Evolutionary conservation across 257 asterid genomes (phyloP).

Genomic region (Verbascum thapsus): DNA sequence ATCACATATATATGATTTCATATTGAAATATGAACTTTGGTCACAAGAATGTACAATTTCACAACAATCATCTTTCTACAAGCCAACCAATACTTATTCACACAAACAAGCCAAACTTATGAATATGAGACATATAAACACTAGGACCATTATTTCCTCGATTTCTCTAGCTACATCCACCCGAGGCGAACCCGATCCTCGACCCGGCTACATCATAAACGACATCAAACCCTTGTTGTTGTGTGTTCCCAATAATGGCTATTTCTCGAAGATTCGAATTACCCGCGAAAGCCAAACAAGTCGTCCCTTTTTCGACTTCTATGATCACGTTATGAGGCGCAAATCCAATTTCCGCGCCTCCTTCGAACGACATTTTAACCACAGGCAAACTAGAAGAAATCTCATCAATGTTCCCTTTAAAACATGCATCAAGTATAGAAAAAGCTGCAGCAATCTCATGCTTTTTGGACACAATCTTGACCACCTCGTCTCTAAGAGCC

Average conservation of each 20-base stretch:
- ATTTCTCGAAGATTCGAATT: conserved; percentile 29
- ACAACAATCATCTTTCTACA: conserved; percentile 21
- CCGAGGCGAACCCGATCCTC: conserved; percentile 52
- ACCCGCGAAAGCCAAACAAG: conserved; percentile 52
- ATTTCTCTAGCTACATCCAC: conserved; percentile 46
- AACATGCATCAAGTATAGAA: conserved; percentile 56
- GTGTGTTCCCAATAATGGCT: conserved; percentile 57
- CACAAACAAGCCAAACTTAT: too few relatives aligned
- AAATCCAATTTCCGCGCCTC: conserved; percentile 47
- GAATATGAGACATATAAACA: too few relatives aligned
- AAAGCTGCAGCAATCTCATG: conserved; percentile 23
- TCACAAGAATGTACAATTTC: conserved; percentile 25
- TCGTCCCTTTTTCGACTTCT: conserved; percentile 56
- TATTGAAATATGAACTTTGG: background rate
- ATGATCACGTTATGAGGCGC: conserved; percentile 38
- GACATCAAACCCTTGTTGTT: conserved; percentile 52
- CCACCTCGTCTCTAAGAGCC: conserved; percentile 40
- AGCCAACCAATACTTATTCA: background rate
- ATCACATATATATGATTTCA: conserved; percentile 15
- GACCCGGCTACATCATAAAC: conserved; percentile 45
- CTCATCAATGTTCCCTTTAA: conserved; percentile 37
- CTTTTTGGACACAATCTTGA: conserved; percentile 43
- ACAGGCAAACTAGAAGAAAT: conserved; percentile 37
- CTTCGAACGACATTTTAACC: conserved; percentile 42
- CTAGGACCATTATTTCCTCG: too few relatives aligned